These are phyloP conservation scores for Asterionellopsis glacialis DNA, from an alignment of 108 stramenopile genomes.

Conservation along the genomic window DNA sequence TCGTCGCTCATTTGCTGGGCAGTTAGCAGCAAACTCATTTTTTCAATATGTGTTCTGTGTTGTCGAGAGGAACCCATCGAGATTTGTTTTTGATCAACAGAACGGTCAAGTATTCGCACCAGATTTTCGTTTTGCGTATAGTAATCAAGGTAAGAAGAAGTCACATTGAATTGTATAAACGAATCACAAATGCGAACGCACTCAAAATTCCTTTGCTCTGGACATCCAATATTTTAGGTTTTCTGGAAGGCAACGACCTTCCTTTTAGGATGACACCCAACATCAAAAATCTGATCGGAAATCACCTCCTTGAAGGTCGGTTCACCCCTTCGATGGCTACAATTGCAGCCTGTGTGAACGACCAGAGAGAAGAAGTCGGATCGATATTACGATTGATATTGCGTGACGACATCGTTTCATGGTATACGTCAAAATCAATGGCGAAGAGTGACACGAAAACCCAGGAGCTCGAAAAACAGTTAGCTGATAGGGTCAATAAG, in stretches of 20 bases:
- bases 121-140: slow-evolving; percentile 78
- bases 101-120: slow-evolving; percentile 55
- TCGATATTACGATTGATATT: slow-evolving; percentile 64
- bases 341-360: slow-evolving; percentile 50
- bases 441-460: slow-evolving; percentile 71
- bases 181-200: too few relatives aligned
- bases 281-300: slow-evolving; percentile 54
- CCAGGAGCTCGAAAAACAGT: slow-evolving; percentile 77
- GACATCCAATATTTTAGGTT: slow-evolving; percentile 23
- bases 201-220: too few relatives aligned
- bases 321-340: slow-evolving; percentile 62
- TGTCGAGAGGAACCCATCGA: slow-evolving; percentile 63
- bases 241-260: slow-evolving; percentile 53
- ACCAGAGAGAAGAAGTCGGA: slow-evolving; percentile 52
- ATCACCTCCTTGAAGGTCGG: slow-evolving; percentile 54
- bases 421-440: slow-evolving; percentile 73
- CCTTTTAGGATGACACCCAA: slow-evolving; percentile 86
- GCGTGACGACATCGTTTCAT: slow-evolving; percentile 81
- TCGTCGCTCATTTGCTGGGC: slow-evolving; percentile 65
- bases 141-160: slow-evolving; percentile 55
- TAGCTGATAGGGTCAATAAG: slow-evolving; percentile 64
- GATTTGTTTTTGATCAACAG: slow-evolving; percentile 51
- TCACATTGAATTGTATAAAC: too few relatives aligned
- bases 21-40: slow-evolving; percentile 70
- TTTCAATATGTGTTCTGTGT: slow-evolving; percentile 77